Conservation (phyloP, 2,329 filamentous ascomycete species). For the Ophiosphaerella korrae region DNA sequence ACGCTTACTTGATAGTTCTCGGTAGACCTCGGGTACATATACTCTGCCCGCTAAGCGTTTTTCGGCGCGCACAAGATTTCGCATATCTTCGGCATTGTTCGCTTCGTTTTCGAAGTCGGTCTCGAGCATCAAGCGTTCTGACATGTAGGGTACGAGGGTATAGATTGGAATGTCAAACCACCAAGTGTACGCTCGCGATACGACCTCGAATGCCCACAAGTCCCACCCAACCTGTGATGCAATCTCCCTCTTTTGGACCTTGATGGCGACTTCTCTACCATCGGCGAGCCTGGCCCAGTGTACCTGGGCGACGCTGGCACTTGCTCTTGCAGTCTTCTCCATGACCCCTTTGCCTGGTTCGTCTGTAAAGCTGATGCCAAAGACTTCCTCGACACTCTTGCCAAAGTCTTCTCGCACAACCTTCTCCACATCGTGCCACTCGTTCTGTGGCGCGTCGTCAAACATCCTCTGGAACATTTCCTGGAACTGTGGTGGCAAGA, state of each 20-base stretch:
- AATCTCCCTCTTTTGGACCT: conserved; percentile 96
- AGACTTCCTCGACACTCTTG: conserved; percentile 83
- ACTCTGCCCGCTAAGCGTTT: conserved; percentile 77
- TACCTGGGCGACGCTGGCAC: conserved; percentile 93
- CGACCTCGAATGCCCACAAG: conserved; percentile 91
- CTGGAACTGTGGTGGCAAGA: conserved; percentile 92
- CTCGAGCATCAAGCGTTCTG: conserved; percentile 87
- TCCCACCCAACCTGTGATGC: conserved; percentile 90
- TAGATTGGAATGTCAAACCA: conserved; percentile 95
- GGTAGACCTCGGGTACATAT: conserved; percentile 85
- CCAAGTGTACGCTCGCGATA: conserved; percentile 80
- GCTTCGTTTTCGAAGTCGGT: conserved; percentile 95
- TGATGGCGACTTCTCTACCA: conserved; percentile 90
- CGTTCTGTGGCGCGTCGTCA: conserved; percentile 93
- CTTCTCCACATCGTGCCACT: conserved; percentile 81
- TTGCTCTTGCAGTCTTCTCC: conserved; percentile 74
- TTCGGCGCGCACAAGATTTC: conserved; percentile 74
- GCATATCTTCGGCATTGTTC: conserved; percentile 84
- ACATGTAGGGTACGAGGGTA: conserved; percentile 87
- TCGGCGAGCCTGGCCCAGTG: conserved; percentile 89
- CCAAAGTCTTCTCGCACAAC: conserved; percentile 89
- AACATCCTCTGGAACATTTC: conserved; percentile 97
- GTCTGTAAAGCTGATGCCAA: conserved; percentile 81
- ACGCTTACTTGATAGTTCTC: conserved; percentile 78
- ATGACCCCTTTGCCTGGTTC: conserved; percentile 68